Conservation (phyloP, 169 alveolate species). For the Cryptosporidium sp. region DNA sequence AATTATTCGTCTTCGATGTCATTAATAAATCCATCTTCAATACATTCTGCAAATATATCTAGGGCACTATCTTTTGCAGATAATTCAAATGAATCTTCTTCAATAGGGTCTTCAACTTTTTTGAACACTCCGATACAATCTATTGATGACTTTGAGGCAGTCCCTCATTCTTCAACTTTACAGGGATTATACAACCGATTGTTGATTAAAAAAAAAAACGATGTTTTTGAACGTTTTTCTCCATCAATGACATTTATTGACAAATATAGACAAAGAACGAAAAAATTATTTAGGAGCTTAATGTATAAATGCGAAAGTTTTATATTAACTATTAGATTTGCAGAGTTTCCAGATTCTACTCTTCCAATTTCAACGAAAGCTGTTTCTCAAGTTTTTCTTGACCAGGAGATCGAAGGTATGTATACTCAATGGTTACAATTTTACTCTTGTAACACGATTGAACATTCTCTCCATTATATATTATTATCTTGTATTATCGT, state of each 20-base stretch:
- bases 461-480: conserved; percentile 12
- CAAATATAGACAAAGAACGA: conserved; percentile 40
- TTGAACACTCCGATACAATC: conserved; percentile 53
- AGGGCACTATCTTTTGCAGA: conserved; percentile 42
- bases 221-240: conserved; percentile 36
- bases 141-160: conserved; percentile 31
- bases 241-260: conserved; percentile 56
- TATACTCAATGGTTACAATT: conserved; percentile 60
- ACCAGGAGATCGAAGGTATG: conserved; percentile 71
- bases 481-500: conserved; percentile 39
- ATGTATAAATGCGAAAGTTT: conserved; percentile 55
- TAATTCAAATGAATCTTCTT: conserved; percentile 54
- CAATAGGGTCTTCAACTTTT: conserved; percentile 49
- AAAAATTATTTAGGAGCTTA: conserved; percentile 17
- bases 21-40: conserved; percentile 16
- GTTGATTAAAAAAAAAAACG: conserved; percentile 32
- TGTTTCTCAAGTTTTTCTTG: conserved; percentile 60
- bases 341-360: conserved; percentile 43
- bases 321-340: conserved; percentile 56
- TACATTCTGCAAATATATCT: conserved; percentile 33
- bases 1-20: conserved; percentile 33
- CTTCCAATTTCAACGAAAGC: conserved; percentile 63
- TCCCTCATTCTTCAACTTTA: conserved; percentile 48
- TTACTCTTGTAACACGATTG: conserved; percentile 45
- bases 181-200: conserved; percentile 55